Conservation (phyloP, 2,329 filamentous ascomycete genomes). For the Paecilomyces formosus region DNA sequence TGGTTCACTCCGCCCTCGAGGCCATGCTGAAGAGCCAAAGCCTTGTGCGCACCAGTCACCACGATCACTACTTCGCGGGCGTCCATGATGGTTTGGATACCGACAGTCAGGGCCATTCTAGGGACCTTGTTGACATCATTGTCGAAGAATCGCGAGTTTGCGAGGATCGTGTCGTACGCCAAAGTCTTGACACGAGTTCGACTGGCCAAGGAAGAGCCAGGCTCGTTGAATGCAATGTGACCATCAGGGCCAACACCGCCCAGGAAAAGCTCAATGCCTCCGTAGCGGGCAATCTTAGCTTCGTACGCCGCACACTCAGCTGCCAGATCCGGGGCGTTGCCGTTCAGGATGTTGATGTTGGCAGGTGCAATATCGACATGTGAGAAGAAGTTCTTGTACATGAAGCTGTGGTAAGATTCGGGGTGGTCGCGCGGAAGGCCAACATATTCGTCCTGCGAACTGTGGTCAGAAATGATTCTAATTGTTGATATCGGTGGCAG, state of each 20-base stretch:
- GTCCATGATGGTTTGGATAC: slow-evolving; percentile 75
- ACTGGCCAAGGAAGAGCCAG: slow-evolving; percentile 68
- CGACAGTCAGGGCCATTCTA: slow-evolving; percentile 75
- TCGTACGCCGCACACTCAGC: slow-evolving; percentile 75
- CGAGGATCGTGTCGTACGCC: slow-evolving; percentile 77
- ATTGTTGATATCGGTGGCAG: background rate
- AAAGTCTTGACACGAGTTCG: slow-evolving; percentile 80
- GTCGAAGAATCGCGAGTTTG: slow-evolving; percentile 77
- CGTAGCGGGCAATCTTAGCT: slow-evolving; percentile 63
- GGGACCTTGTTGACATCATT: slow-evolving; percentile 68
- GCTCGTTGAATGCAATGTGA: slow-evolving; percentile 87
- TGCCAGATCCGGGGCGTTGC: slow-evolving; percentile 67
- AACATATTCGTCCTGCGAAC: slow-evolving; percentile 71
- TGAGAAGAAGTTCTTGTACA: slow-evolving; percentile 89
- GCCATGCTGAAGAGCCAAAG: slow-evolving; percentile 69
- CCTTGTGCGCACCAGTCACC: slow-evolving; percentile 74
- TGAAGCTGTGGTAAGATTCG: slow-evolving; percentile 83
- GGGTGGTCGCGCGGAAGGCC: slow-evolving; percentile 74
- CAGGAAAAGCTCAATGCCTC: slow-evolving; percentile 79
- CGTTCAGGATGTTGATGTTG: slow-evolving; percentile 79
- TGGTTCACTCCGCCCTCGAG: slow-evolving; percentile 79
- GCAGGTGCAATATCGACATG: slow-evolving; percentile 72
- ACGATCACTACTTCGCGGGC: slow-evolving; percentile 76
- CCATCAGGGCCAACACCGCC: slow-evolving; percentile 80
- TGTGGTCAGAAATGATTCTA: background rate